Conservation (phyloP, 129 eudicot species). For the Rutidosis leptorrhynchoides region DNA sequence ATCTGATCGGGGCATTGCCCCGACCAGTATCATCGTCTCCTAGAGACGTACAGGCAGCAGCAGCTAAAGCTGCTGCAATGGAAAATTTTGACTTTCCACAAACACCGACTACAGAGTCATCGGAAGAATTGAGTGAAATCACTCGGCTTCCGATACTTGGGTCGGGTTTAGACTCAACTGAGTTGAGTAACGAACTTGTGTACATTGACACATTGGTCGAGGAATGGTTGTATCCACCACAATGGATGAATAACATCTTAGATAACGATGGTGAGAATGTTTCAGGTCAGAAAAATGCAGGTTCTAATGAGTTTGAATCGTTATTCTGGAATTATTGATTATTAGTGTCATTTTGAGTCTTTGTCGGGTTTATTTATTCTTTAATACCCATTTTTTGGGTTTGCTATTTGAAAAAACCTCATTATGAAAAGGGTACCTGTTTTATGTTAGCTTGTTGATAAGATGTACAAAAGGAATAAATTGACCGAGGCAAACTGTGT, state of each 20-base stretch:
- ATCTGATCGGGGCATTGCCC: conserved; percentile 57
- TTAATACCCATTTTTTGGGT: conserved; percentile 9
- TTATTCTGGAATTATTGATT: conserved; percentile 51
- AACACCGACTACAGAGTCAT: conserved; percentile 13
- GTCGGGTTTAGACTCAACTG: conserved; percentile 38
- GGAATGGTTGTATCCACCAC: conserved; percentile 71
- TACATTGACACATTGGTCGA: conserved; percentile 48
- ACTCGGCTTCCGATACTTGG: conserved; percentile 66
- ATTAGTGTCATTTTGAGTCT: conserved; percentile 1
- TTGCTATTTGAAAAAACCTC: background rate
- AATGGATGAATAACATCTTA: conserved; percentile 36
- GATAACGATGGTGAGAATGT: conserved; percentile 26
- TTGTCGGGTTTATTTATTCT: background rate
- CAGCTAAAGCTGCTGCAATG: conserved; percentile 91
- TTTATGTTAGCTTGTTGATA: conserved; percentile 5
- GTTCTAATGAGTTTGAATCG: conserved; percentile 41
- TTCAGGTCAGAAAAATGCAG: conserved; percentile 30
- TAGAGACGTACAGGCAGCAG: conserved; percentile 77
- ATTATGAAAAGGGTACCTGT: background rate
- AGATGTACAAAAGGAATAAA: conserved; percentile 21
- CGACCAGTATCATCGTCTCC: conserved; percentile 65
- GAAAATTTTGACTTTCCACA: conserved; percentile 40
- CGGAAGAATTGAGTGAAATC: conserved; percentile 66
- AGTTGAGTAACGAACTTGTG: conserved; percentile 49
- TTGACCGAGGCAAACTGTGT: background rate